Evolutionary conservation across 2,329 filamentous ascomycete genomes (phyloP), one percentile per base, ranked within the genome.

Genomic region (Lasiodiplodia sp.): DNA sequence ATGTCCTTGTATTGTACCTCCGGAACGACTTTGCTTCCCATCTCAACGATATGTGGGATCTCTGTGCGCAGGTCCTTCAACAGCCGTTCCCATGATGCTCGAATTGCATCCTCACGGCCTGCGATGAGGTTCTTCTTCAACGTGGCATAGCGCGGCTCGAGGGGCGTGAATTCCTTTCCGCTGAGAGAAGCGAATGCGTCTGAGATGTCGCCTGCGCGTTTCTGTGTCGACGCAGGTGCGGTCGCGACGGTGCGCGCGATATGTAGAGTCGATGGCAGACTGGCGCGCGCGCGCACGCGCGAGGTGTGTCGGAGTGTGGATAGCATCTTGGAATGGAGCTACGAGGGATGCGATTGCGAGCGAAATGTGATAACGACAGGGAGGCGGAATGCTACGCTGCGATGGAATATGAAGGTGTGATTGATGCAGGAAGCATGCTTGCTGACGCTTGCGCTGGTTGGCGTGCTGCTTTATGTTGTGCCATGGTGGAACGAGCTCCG

Each of bases 171-270:
- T 2, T 81, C 70, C 52, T 83, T 78, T 18, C 83, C 83, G 1
- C 82, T 84, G 2, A 85, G 79, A 4, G 82, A 84, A 6, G 79
- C 83, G 69, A 85, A 85, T 0, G 83, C 83, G 73, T 84, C 83
- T 2, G 83, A 84, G 28, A 85, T 85, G 58, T 85, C 83, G 52
- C 83, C 83, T 34, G 81, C 82, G 55, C 81, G 78, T 71, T 83
- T 85, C 62, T 81, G 81, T 3, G 70, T 60, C 38, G 58, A 76
- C 70, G 25, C 70, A 65, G 21, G 70, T 40, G 66, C 71, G 52
- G 68, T 73, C 72, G 67, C 58, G 23, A n/a, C 38, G 68, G 69
- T 74, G 16, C 70, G 47, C 2, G 70, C 68, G 34, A 72, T 70
- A 60, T 69, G 73, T 69, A 72, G 25, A 2, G 66, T 28, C 2